Evolutionary conservation across 2,329 filamentous ascomycete species (phyloP), one percentile per base, ranked within the genome.

Genomic region (Dryadomyces quercus-mongolicae): DNA sequence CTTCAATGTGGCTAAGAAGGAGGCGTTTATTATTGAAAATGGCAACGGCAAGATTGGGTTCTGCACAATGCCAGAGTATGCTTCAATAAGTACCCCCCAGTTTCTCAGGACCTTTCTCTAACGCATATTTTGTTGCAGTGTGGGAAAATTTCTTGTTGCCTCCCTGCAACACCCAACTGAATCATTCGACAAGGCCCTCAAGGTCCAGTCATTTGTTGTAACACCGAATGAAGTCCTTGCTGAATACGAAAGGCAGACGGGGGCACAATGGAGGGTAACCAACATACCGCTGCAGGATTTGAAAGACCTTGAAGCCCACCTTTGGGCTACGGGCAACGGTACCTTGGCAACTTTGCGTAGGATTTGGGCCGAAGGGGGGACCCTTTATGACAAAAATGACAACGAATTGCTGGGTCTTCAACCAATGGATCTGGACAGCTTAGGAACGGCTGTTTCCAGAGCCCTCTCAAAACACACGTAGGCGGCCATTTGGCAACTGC

Each of bases 331-430:
- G 38, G 71, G 72, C 0, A 57, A 63, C 18, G 82, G 81, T 0
- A 80, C 79, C 0, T 59, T 70, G 1, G 72, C 75, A 50, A 88
- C 85, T 0, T 67, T 89, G 59, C 71, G 81, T 48, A 70, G 86
- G 18, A 89, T 89, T 51, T 89, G 85, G 86, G 77, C 78, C 0
- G 79, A 86, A 61, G 86, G 86, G 0, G 82, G 82, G 1, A 89
- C 85, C 0, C 65, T 88, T 48, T 88, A 89, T 63, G 76, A 80
- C 1, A 77, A 78, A 66, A 77, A 81, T 54, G 84, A 87, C 63
- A 88, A 89, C 61, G 74, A 72, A 31, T 60, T 73, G 1, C 73
- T 88, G 53, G 79, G 74, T 0, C 42, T 77, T 12, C 61, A 64
- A 7, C 71, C 71, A 4, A 73, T 72, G 9, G 68, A 77, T 25